These are phyloP conservation scores for Torulaspora pretoriensis DNA, from an alignment of 1,139 yeast genomes.

Conservation along the genomic window DNA sequence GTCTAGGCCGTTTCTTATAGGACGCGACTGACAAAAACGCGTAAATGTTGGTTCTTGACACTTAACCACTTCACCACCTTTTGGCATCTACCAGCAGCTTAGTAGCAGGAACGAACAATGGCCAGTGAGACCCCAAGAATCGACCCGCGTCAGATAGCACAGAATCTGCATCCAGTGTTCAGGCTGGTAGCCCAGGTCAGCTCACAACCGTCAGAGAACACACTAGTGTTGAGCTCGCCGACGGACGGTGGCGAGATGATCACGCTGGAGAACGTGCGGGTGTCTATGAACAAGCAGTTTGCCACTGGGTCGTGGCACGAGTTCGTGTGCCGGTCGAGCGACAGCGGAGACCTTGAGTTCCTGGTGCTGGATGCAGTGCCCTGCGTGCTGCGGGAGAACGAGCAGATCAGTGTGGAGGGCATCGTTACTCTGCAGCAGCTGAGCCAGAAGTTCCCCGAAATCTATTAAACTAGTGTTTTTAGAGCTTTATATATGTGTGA, in stretches of 20 bases:
- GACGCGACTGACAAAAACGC: conserved; percentile 4
- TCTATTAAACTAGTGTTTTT: conserved; percentile 17
- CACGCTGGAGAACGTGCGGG: conserved; percentile 29
- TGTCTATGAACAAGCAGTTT: conserved; percentile 27
- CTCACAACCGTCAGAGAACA: conserved; percentile 32
- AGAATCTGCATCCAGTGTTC: conserved; percentile 28
- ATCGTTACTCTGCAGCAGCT: conserved; percentile 33
- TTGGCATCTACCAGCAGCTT: not conserved
- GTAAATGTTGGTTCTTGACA: not conserved
- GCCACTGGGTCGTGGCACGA: conserved; percentile 34
- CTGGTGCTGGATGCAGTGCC: conserved; percentile 33
- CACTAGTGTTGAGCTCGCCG: conserved; percentile 30
- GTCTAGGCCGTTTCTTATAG: not conserved
- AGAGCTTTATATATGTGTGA: not conserved
- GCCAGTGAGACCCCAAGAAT: conserved; percentile 36
- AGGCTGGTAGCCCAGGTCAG: conserved; percentile 34
- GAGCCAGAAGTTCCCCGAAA: conserved; percentile 31
- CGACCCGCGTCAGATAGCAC: conserved; percentile 32
- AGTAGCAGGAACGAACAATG: conserved; percentile 17
- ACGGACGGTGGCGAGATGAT: conserved; percentile 32
- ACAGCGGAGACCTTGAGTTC: conserved; percentile 35
- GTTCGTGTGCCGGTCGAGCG: conserved; percentile 34
- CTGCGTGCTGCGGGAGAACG: conserved; percentile 29
- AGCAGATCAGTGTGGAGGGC: conserved; percentile 32
- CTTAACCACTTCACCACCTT: not conserved